Evolutionary conservation across 768 basidiomycete genomes (phyloP).

Genomic region (Boletus sensibilis): DNA sequence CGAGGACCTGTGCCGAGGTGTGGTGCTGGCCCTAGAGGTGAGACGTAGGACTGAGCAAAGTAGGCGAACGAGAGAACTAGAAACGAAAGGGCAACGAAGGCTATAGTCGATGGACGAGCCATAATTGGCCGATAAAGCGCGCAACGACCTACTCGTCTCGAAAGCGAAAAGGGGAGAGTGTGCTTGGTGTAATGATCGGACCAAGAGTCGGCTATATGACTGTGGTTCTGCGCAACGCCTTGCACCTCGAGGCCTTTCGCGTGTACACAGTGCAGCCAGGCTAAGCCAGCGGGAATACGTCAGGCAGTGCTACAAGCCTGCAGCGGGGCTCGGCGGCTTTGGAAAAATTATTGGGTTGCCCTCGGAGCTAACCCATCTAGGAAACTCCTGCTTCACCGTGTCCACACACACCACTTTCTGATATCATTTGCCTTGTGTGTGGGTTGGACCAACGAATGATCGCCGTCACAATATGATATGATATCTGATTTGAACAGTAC

Average conservation of each 20-base stretch:
- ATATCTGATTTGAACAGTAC: not conserved
- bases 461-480: not conserved
- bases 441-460: not conserved
- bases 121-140: slow-evolving; percentile 10
- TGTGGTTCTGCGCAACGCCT: slow-evolving; percentile 13
- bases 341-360: not conserved
- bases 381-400: not conserved
- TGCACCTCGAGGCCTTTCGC: slow-evolving; percentile 26
- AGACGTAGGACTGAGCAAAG: slow-evolving; percentile 29
- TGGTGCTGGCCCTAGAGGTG: slow-evolving; percentile 33
- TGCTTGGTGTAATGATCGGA: slow-evolving; percentile 5
- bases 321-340: not conserved
- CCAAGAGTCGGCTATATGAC: slow-evolving; percentile 19
- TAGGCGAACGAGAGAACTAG: slow-evolving; percentile 33
- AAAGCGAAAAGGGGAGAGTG: not conserved
- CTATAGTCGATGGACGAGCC: slow-evolving; percentile 23
- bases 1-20: slow-evolving; percentile 27
- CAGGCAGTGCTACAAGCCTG: slow-evolving; percentile 16
- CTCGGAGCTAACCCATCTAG: not conserved
- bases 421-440: not conserved
- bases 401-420: not conserved
- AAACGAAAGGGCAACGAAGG: slow-evolving; percentile 24
- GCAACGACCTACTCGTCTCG: slow-evolving; percentile 5
- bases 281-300: slow-evolving; percentile 12
- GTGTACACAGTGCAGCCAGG: slow-evolving; percentile 21